Evolutionary conservation across 805 yeast species (phyloP).

Genomic region (Starmerella apis): DNA sequence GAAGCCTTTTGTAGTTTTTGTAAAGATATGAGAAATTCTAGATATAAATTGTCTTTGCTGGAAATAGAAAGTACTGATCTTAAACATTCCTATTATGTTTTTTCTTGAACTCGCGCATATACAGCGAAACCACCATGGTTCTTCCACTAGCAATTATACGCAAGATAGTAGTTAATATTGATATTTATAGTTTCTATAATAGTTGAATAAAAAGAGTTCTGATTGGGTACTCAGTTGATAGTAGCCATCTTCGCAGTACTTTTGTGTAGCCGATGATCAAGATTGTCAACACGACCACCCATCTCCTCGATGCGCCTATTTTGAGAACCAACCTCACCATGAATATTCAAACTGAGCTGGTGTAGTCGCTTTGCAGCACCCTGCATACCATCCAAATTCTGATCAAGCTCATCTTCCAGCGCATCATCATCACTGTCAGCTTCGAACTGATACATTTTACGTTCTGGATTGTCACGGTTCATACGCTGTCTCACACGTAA

Average conservation of each 20-base stretch:
- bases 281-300: constrained; percentile 71
- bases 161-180: too few relatives aligned
- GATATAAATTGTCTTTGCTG: too few relatives aligned
- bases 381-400: constrained; percentile 69
- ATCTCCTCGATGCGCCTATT: constrained; percentile 61
- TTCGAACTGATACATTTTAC: constrained; percentile 38
- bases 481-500: constrained; percentile 44
- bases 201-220: too few relatives aligned
- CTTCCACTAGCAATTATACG: too few relatives aligned
- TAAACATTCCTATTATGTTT: too few relatives aligned
- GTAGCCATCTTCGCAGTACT: constrained; percentile 55
- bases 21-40: too few relatives aligned
- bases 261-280: constrained; percentile 74
- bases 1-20: too few relatives aligned
- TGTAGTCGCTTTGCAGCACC: constrained; percentile 59
- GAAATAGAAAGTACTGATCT: too few relatives aligned
- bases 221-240: constrained; percentile 28
- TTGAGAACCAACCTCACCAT: constrained; percentile 70
- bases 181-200: too few relatives aligned
- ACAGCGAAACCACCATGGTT: too few relatives aligned
- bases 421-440: constrained; percentile 89
- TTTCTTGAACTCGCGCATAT: too few relatives aligned
- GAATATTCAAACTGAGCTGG: constrained; percentile 58
- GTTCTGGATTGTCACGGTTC: constrained; percentile 34
- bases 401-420: constrained; percentile 76